These are phyloP conservation scores for Colletotrichum sp. DNA, from an alignment of 2,329 filamentous ascomycete genomes.

Conservation along the genomic window DNA sequence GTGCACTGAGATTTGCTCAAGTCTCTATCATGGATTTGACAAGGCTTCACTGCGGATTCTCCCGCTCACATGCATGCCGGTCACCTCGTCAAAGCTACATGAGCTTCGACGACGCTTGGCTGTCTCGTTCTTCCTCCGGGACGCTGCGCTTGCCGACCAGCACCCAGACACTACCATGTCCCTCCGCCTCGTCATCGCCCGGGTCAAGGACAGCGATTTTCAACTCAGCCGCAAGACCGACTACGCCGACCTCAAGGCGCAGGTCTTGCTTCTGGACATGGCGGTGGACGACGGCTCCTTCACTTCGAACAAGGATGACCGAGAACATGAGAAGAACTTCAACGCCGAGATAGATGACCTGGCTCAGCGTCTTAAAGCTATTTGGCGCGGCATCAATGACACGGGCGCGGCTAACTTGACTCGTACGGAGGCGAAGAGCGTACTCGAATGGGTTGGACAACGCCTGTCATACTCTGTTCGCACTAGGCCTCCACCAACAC, in stretches of 20 bases:
- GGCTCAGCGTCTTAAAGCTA: conserved; percentile 59
- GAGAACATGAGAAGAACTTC: conserved; percentile 53
- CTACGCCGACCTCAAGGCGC: conserved; percentile 71
- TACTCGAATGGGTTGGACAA: conserved; percentile 75
- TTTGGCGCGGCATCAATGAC: conserved; percentile 71
- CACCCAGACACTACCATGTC: conserved; percentile 46
- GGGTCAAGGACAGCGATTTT: conserved; percentile 55
- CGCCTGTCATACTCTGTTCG: conserved; percentile 75
- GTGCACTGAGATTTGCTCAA: conserved; percentile 55
- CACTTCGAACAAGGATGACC: conserved; percentile 31
- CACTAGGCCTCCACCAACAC: conserved; percentile 62
- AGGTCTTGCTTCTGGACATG: conserved; percentile 73
- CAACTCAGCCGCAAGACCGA: conserved; percentile 61
- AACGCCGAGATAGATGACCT: conserved; percentile 75
- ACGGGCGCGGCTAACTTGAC: conserved; percentile 74
- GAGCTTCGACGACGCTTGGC: conserved; percentile 72
- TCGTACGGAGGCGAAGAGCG: conserved; percentile 78
- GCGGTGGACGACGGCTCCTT: conserved; percentile 69
- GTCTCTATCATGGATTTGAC: conserved; percentile 50
- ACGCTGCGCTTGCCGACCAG: conserved; percentile 44
- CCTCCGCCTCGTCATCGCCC: conserved; percentile 48
- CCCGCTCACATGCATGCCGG: conserved; percentile 64
- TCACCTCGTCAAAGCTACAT: conserved; percentile 52
- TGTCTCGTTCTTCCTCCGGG: conserved; percentile 64
- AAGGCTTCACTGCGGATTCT: conserved; percentile 60